Percentiles rank a stretch among this genome's conserved stretches.
These are phyloP conservation scores for Geranomyces michiganensis DNA, from an alignment of 192 early-diverging fungal genomes.

Conservation along the genomic window DNA sequence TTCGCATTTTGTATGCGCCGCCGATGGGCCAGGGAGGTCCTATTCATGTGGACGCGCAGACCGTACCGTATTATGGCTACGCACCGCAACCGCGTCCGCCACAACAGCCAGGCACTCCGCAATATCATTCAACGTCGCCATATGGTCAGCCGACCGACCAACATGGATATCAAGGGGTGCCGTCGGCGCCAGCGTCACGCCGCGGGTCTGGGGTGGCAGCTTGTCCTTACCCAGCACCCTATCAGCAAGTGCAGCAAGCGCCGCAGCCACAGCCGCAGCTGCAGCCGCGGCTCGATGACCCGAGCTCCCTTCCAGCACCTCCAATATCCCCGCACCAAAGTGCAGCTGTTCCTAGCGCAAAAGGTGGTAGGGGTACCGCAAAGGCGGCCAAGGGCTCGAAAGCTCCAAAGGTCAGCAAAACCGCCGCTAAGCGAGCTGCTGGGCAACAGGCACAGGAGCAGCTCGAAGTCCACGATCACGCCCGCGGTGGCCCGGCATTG, in stretches of 20 bases:
- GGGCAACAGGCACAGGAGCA: conserved; percentile 74
- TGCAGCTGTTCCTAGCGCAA: not conserved
- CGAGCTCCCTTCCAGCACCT: not conserved
- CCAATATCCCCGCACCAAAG: conserved; percentile 1
- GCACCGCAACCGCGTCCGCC: not conserved
- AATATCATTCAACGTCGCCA: not conserved
- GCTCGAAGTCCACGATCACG: conserved; percentile 38
- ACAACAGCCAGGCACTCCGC: not conserved
- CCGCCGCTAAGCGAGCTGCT: conserved; percentile 4
- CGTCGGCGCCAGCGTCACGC: not conserved
- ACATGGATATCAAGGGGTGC: too few relatives aligned
- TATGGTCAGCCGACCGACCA: too few relatives aligned
- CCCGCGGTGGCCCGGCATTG: too few relatives aligned
- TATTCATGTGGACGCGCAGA: not conserved
- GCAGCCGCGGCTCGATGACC: conserved; percentile 1
- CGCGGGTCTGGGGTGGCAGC: not conserved
- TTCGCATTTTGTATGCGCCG: not conserved
- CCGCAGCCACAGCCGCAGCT: not conserved
- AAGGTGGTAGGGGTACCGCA: not conserved
- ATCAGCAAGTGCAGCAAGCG: not conserved
- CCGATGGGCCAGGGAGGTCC: not conserved
- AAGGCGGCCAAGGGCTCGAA: not conserved
- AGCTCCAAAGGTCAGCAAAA: not conserved
- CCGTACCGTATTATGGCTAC: not conserved
- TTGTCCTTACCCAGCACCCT: not conserved